These are phyloP conservation scores for Stereum hirsutum DNA, from an alignment of 1,284 basidiomycete genomes.

Conservation along the genomic window DNA sequence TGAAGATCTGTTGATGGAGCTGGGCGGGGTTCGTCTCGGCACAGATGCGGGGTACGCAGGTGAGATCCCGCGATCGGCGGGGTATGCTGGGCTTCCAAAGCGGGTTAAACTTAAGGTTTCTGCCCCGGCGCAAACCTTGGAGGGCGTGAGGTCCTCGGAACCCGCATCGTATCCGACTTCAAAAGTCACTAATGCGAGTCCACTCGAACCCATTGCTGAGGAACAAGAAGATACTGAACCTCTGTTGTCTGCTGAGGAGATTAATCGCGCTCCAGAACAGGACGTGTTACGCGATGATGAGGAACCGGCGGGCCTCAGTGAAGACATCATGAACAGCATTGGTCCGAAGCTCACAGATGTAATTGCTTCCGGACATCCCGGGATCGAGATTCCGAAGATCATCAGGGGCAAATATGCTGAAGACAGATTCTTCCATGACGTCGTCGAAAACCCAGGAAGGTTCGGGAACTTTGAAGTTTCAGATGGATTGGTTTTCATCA, in stretches of 20 bases:
- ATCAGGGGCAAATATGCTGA: conserved; percentile 6
- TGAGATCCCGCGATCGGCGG: no score
- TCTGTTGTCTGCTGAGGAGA: not conserved
- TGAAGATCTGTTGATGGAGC: no score
- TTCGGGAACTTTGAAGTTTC: conserved; percentile 13
- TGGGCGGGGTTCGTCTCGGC: no score
- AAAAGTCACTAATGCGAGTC: not conserved
- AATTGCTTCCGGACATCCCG: not conserved
- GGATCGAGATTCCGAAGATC: conserved; percentile 1
- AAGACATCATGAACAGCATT: not conserved
- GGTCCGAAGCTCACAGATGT: not conserved
- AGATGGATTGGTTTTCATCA: conserved; percentile 13
- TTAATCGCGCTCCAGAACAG: not conserved
- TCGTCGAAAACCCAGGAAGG: conserved; percentile 8
- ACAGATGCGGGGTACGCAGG: no score
- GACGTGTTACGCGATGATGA: no score
- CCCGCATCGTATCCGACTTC: not conserved
- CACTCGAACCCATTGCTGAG: not conserved
- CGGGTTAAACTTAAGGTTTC: no score
- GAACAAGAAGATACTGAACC: not conserved
- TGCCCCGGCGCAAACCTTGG: not conserved
- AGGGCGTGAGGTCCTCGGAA: not conserved
- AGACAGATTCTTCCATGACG: conserved; percentile 11
- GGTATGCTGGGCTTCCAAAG: no score
- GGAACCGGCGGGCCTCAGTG: no score